Base-by-base conservation (phyloP, 2,329 filamentous ascomycete genomes). In the Cladosporium sp. region DNA sequence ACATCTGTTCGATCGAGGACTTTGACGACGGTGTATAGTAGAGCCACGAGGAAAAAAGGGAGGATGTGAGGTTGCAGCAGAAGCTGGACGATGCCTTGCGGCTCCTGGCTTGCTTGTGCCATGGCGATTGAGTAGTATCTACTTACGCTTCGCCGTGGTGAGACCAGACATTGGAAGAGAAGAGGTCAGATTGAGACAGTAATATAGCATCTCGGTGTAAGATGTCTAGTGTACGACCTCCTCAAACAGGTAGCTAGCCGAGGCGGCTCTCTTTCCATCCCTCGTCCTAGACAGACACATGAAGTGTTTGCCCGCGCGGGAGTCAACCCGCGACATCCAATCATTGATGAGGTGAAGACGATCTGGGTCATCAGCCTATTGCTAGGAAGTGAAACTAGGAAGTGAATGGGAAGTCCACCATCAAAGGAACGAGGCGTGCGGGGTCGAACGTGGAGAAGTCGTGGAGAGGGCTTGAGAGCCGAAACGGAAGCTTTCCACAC, bases 1-100 rank as follows among this genome's bases (percentile, higher is more conserved):
- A 68, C 67, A 51, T 77, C 73, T 4, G 74, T 76, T 7, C 64
- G 65, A 53, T 74, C 73, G 12, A 76, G 64, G 18, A 73, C 56
- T 17, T 66, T 68, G 51, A 73, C 63, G 6, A 68, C 51, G 40
- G 72, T 65, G 56, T 69, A 73, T 3, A 69, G 49, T 4, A 73
- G 48, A 18, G 73, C 64, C 6, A 72, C 59, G 37, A 71, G 60
- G 47, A 70, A 69, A 47, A 73, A 70, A 13, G 68, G 63, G 27
- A 73, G 63, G 30, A 76, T 63, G 13, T 71, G 68, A 32, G 70
- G 62, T 30, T 70, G 65, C 9, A 61, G 52, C n/a, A 66, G 52
- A 15, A 64, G 49, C 13, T 55, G 67, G 19, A 63, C 50, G 20
- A 66, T 48, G 58, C 61, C 55, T 40, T 61, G 59, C 5, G 56